Evolutionary conservation across 345 rosid genomes (phyloP), one percentile per base, ranked within the genome.

Genomic region (Fremontodendron californicum): DNA sequence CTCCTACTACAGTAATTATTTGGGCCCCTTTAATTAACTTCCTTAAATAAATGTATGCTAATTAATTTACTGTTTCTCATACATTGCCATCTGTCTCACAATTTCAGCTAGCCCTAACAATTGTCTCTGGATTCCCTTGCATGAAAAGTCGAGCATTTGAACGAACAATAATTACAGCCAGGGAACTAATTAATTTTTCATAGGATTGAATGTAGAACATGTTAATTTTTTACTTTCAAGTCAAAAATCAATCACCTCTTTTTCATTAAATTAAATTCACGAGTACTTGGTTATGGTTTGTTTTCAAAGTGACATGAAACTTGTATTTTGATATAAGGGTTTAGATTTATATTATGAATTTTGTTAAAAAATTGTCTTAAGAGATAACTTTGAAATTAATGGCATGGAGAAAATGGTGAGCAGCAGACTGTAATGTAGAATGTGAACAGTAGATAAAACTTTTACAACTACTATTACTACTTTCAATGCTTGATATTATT

Each of bases 1-100:
- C n/a, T n/a, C n/a, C n/a, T n/a, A n/a, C n/a, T n/a, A n/a, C n/a
- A n/a, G n/a, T n/a, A n/a, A n/a, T n/a, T n/a, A n/a, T n/a, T n/a
- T n/a, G n/a, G 65, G 54, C 0, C 64, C 73, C 78, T 45, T 75
- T 37, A 35, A 64, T 64, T 64, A 64, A 64, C 46, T 35, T 18
- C 46, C 21, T 37, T 35, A 33, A 63, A 63, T 63, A 2, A 9
- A n/a, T 42, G 68, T 63, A 63, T 64, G 46, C 23, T 33, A 39
- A 37, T 13, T 64, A 25, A 64, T n/a, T 37, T 64, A 33, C 46
- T 8, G 65, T 64, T 64, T 64, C 70, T 64, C 70, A 37, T 37
- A 46, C 70, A 7, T 19, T n/a, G n/a, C 64, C 39, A 61, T 61
- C 65, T 27, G 39, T 29, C 13, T 15, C 65, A 29, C 37, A 13